These are phyloP conservation scores for Cladorrhinum sp. DNA, from an alignment of 2,329 filamentous ascomycete species.

Conservation along the genomic window DNA sequence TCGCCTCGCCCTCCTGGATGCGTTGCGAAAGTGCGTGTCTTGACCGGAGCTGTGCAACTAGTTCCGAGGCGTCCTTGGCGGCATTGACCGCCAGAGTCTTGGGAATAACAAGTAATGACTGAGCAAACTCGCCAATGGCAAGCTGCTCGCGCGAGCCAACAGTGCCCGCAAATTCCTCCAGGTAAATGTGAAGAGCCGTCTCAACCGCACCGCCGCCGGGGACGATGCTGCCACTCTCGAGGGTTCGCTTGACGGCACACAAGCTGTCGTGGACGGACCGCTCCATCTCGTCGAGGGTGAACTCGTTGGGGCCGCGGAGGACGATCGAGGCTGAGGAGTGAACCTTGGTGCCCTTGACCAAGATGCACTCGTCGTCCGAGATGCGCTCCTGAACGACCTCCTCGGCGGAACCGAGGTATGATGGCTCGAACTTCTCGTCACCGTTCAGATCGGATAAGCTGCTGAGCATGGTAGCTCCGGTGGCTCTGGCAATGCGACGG, in stretches of 20 bases:
- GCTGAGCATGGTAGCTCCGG: slow-evolving; percentile 88
- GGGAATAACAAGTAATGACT: slow-evolving; percentile 88
- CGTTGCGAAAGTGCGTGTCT: slow-evolving; percentile 93
- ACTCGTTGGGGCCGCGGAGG: slow-evolving; percentile 92
- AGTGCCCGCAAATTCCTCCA: slow-evolving; percentile 97
- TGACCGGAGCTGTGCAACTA: slow-evolving; percentile 91
- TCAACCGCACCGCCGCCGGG: slow-evolving; percentile 95
- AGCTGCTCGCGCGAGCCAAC: slow-evolving; percentile 96
- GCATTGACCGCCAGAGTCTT: slow-evolving; percentile 97
- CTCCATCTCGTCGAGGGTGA: slow-evolving; percentile 98
- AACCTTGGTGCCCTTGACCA: slow-evolving; percentile 92
- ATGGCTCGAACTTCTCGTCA: slow-evolving; percentile 92
- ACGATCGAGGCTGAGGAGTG: slow-evolving; percentile 95
- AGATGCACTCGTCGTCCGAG: slow-evolving; percentile 96
- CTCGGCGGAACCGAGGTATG: slow-evolving; percentile 85
- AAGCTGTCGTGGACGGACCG: slow-evolving; percentile 95
- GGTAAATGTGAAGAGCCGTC: slow-evolving; percentile 98
- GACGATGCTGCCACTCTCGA: slow-evolving; percentile 95
- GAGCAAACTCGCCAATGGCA: slow-evolving; percentile 95
- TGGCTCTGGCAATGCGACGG: slow-evolving; percentile 91
- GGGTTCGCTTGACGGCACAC: slow-evolving; percentile 92
- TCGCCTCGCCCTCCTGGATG: slow-evolving; percentile 77
- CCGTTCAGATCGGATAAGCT: slow-evolving; percentile 95
- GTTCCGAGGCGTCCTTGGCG: slow-evolving; percentile 91
- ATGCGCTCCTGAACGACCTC: slow-evolving; percentile 98